Base-by-base conservation (phyloP, 345 rosid species). In the Moringa oleifera region DNA sequence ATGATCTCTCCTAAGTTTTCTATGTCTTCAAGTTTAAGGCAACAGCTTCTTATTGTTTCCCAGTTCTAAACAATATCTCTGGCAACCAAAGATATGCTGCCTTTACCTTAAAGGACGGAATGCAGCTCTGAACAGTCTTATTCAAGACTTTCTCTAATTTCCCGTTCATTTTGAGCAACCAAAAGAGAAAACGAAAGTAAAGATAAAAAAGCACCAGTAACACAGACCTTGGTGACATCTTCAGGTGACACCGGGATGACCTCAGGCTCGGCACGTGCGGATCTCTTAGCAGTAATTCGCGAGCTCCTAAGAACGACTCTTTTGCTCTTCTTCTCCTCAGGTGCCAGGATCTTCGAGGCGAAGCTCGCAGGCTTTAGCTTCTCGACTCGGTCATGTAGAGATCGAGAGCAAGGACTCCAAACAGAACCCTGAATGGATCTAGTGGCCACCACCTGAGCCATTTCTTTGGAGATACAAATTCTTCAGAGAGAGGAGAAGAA, bases 371-470 rank as follows among this genome's bases (percentile, higher is more conserved):
- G 78, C 53, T 72, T 83, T 45, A 80, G 65, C 85, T 67, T 86
- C 28, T 83, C 77, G 22, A 64, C 77, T 59, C 81, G 75, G 19
- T 73, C 75, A 25, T 73, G 80, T 23, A 61, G 55, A 52, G 94
- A 81, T 81, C 87, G 80, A 57, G 82, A 61, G 70, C 60, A 71
- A 55, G 75, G 76, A 55, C 67, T 49, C 23, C 72, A 20, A 66
- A 84, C 28, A 0, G 94, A 79, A 53, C 72, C 67, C 58, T 77
- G 88, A 58, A 85, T 80, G 63, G 88, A 81, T 73, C 88, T 73
- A 5, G 92, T 82, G 28, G 90, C 90, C 52, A 82, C 92, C 62
- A 86, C 85, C 68, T 86, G 91, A 70, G 91, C 85, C 98, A 93
- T 93, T 77, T 51, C 18, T 19, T 50, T 28, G 47, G 37, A 36